A percentile compares a stretch with the other conserved stretches of the same genome.
Conservation (phyloP, 2,329 filamentous ascomycete species). For the Bimuria novae-zelandiae region DNA sequence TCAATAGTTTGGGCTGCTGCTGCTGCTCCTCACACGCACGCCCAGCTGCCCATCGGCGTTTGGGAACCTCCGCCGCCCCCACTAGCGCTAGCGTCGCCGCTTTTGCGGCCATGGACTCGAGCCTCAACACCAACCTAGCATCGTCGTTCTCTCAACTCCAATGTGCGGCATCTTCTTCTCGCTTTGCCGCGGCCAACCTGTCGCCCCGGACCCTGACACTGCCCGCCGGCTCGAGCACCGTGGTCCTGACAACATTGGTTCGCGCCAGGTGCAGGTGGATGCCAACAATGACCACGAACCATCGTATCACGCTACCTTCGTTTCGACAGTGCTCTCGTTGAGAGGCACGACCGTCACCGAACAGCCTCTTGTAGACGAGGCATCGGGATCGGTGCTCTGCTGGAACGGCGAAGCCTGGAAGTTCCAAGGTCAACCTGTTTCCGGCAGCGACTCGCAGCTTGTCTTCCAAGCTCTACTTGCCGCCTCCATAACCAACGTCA, state of each 20-base stretch:
- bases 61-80: slow-evolving; percentile 1
- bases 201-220: slow-evolving; percentile 31
- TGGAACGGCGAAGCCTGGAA: slow-evolving; percentile 99
- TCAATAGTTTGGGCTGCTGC: no score
- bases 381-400: slow-evolving; percentile 72
- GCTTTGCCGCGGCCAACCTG: slow-evolving; percentile 40
- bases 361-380: slow-evolving; percentile 71
- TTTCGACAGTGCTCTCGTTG: slow-evolving; percentile 89
- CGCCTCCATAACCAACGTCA: slow-evolving; percentile 10
- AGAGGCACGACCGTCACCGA: slow-evolving; percentile 71
- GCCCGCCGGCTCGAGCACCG: slow-evolving; percentile 34
- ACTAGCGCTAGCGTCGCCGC: neutral
- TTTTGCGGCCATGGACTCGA: neutral
- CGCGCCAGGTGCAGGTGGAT: slow-evolving; percentile 35
- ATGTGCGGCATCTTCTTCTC: slow-evolving; percentile 59
- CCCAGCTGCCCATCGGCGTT: neutral
- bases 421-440: slow-evolving; percentile 61
- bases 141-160: slow-evolving; percentile 2
- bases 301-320: slow-evolving; percentile 59
- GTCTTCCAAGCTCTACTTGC: slow-evolving; percentile 65
- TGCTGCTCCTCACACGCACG: neutral
- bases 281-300: slow-evolving; percentile 18
- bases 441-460: slow-evolving; percentile 76
- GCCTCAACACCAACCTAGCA: neutral
- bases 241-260: slow-evolving; percentile 37